Conservation (phyloP, 257 asterid species). For the Nemophila menziesii region DNA sequence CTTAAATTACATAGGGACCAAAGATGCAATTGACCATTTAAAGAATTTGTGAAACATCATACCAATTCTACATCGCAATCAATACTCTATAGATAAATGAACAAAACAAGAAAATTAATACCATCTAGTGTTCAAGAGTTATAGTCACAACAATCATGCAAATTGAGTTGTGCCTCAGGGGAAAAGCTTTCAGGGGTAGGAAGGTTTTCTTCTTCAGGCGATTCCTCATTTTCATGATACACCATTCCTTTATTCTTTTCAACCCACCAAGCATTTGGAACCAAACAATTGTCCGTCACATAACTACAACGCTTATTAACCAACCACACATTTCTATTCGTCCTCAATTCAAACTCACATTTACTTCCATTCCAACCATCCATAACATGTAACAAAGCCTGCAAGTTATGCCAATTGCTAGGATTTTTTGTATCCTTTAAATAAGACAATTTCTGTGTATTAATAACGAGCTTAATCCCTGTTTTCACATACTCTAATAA, state of each 20-base stretch:
- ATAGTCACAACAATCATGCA: no score
- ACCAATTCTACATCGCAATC: no score
- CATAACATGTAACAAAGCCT: conserved; percentile 65
- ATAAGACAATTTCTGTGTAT: conserved; percentile 49
- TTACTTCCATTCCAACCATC: conserved; percentile 73
- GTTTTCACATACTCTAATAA: conserved; percentile 39
- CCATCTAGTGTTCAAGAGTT: no score
- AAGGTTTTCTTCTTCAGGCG: conserved; percentile 49
- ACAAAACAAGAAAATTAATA: no score
- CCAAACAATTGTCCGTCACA: conserved; percentile 58
- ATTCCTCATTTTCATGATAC: conserved; percentile 40
- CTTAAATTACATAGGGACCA: no score
- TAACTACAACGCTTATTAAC: conserved; percentile 62
- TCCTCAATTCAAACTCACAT: conserved; percentile 48
- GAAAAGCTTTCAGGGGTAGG: conserved; percentile 73
- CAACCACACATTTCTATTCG: conserved; percentile 55
- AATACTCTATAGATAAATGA: no score
- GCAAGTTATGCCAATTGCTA: conserved; percentile 81
- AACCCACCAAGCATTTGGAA: conserved; percentile 86
- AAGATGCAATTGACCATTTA: no score
- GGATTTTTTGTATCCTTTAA: conserved; percentile 50
- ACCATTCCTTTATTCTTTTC: conserved; percentile 81
- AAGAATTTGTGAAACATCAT: no score
- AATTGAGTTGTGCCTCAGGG: no score
- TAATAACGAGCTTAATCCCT: conserved; percentile 39